phyloP scores from a whole-genome alignment of 1,284 basidiomycete species.

The Wallemia hederae region DNA sequence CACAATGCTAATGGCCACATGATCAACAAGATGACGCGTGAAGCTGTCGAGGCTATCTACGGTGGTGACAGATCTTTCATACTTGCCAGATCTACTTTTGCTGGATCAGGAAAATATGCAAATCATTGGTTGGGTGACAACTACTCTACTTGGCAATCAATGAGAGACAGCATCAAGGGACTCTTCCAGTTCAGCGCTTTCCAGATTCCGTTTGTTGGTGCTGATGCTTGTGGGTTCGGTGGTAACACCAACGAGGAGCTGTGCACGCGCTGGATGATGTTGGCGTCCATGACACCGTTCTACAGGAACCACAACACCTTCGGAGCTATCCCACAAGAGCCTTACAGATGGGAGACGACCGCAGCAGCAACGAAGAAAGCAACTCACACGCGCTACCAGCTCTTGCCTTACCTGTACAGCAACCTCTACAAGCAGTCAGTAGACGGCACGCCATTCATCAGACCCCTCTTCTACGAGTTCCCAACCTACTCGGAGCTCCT shows the following conservation, averaged over 20 bases:
- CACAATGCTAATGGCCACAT: constrained; percentile 37
- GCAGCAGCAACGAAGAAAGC: constrained; percentile 39
- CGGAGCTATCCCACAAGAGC: constrained; percentile 24
- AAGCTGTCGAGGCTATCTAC: constrained; percentile 23
- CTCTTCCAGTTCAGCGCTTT: constrained; percentile 44
- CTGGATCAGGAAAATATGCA: constrained; percentile 31
- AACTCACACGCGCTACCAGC: constrained; percentile 31
- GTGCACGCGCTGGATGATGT: constrained; percentile 51
- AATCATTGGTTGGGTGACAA: constrained; percentile 36
- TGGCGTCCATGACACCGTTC: constrained; percentile 37
- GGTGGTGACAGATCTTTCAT: constrained; percentile 33
- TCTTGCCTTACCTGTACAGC: constrained; percentile 44
- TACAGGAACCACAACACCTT: constrained; percentile 14
- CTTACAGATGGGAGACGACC: constrained; percentile 40
- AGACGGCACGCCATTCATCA: constrained; percentile 33
- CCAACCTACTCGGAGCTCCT: constrained; percentile 35
- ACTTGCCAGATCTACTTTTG: constrained; percentile 33
- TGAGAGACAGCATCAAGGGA: constrained; percentile 30
- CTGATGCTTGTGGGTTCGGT: constrained; percentile 28
- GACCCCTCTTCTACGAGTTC: constrained; percentile 46
- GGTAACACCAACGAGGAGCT: constrained; percentile 49
- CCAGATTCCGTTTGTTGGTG: constrained; percentile 44
- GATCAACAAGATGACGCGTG: constrained; percentile 31
- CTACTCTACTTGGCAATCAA: constrained; percentile 28
- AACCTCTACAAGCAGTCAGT: constrained; percentile 38